Percentiles rank a stretch among this genome's conserved stretches.
Conservation (phyloP, 208 protist species). For the Naegleria lovaniensis region DNA sequence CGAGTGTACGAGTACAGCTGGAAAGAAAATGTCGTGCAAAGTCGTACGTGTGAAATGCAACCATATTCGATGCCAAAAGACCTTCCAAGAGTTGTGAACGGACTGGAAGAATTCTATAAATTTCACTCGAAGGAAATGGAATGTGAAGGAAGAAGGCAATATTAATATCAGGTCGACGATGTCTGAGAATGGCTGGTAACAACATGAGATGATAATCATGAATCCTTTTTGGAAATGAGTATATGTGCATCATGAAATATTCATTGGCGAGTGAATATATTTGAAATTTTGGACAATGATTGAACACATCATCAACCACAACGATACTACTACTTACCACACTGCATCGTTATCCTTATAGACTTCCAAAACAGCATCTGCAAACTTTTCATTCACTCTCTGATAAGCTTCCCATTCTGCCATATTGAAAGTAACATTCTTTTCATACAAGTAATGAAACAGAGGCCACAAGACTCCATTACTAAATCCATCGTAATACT, state of each 20-base stretch:
- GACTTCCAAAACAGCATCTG: constrained; percentile 37
- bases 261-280: no score
- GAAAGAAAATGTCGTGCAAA: constrained; percentile 57
- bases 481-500: constrained; percentile 22
- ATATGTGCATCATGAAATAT: not conserved
- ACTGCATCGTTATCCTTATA: constrained; percentile 15
- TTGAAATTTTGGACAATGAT: no score
- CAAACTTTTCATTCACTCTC: constrained; percentile 49
- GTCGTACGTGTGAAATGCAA: constrained; percentile 59
- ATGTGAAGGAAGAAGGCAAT: constrained; percentile 73
- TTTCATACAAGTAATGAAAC: constrained; percentile 50
- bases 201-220: constrained; percentile 46
- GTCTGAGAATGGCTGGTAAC: constrained; percentile 52
- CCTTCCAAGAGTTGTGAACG: constrained; percentile 51
- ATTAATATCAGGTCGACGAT: constrained; percentile 31
- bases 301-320: no score
- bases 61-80: constrained; percentile 51
- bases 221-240: no score
- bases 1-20: constrained; percentile 45
- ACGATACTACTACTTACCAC: not conserved
- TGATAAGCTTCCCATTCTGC: constrained; percentile 45
- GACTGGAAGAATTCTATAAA: constrained; percentile 57
- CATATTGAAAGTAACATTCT: constrained; percentile 36
- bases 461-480: constrained; percentile 55
- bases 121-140: constrained; percentile 57